Evolutionary conservation across 805 yeast genomes (phyloP).

Genomic region (Saccharomycopsis microspora): DNA sequence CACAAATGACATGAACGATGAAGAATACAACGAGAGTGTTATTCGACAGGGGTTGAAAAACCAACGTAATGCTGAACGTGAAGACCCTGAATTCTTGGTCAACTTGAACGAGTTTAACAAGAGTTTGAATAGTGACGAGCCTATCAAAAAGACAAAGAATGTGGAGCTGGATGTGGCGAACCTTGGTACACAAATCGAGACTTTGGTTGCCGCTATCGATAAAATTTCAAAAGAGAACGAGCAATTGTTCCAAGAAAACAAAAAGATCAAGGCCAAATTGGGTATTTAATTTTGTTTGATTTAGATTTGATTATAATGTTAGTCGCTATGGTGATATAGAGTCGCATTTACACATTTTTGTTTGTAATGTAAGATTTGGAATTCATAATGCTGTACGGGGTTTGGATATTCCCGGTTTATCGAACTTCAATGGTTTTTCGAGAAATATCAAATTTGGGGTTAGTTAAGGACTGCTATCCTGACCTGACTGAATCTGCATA

Average conservation of each 20-base stretch:
- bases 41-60: constrained; percentile 7
- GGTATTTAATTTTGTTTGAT: background rate
- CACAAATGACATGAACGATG: background rate
- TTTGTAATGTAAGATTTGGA: too few species aligned
- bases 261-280: background rate
- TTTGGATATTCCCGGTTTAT: too few species aligned
- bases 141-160: background rate
- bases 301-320: background rate
- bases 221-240: constrained; percentile 2
- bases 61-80: constrained; percentile 9
- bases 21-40: constrained; percentile 7
- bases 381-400: too few species aligned
- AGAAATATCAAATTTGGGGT: too few species aligned
- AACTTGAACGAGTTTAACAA: constrained; percentile 12
- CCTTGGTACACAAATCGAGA: constrained; percentile 2
- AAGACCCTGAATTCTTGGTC: constrained; percentile 10
- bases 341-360: too few species aligned
- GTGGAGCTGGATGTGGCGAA: constrained; percentile 5
- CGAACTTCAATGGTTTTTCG: too few species aligned
- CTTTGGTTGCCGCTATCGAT: background rate
- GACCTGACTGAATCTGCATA: background rate
- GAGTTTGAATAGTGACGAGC: background rate
- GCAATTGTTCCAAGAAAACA: background rate
- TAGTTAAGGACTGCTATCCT: too few species aligned
- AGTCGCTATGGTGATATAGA: too few species aligned